Evolutionary conservation across 352 stramenopile species (phyloP).

Genomic region (Phytophthora tentaculata): DNA sequence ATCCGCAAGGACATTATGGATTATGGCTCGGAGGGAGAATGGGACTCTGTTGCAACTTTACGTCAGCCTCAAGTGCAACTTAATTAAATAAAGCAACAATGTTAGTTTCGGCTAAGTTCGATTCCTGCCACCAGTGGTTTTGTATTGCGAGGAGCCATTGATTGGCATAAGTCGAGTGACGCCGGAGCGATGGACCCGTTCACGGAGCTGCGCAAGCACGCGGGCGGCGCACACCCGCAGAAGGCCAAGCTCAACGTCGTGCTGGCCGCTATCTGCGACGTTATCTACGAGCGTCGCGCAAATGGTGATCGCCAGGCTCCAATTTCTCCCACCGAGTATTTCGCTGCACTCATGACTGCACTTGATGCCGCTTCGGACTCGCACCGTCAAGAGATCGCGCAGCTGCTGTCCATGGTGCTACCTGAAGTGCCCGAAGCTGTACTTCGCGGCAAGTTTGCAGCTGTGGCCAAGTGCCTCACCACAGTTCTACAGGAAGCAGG

Average conservation of each 20-base stretch:
- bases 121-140: constrained; percentile 40
- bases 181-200: constrained; percentile 69
- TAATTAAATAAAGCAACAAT: background rate
- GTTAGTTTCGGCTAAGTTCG: constrained; percentile 6
- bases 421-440: constrained; percentile 75
- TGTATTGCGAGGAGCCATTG: constrained; percentile 40
- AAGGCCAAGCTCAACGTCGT: constrained; percentile 88
- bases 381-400: constrained; percentile 80
- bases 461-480: constrained; percentile 71
- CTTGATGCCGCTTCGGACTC: constrained; percentile 75
- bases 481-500: constrained; percentile 76
- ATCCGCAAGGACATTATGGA: constrained; percentile 24
- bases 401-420: constrained; percentile 81
- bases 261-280: constrained; percentile 79
- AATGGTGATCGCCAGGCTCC: constrained; percentile 28
- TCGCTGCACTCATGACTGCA: constrained; percentile 87
- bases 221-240: constrained; percentile 74
- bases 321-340: constrained; percentile 88
- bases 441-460: constrained; percentile 80
- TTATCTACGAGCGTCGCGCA: constrained; percentile 80
- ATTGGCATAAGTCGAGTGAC: constrained; percentile 29
- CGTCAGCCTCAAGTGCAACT: background rate
- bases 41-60: too few species aligned
- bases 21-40: constrained; percentile 14
- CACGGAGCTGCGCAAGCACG: constrained; percentile 82